A percentile compares a stretch with the other conserved stretches of the same genome.
Evolutionary conservation across 2,329 filamentous ascomycete genomes (phyloP).

Genomic region (Alternaria triticina): DNA sequence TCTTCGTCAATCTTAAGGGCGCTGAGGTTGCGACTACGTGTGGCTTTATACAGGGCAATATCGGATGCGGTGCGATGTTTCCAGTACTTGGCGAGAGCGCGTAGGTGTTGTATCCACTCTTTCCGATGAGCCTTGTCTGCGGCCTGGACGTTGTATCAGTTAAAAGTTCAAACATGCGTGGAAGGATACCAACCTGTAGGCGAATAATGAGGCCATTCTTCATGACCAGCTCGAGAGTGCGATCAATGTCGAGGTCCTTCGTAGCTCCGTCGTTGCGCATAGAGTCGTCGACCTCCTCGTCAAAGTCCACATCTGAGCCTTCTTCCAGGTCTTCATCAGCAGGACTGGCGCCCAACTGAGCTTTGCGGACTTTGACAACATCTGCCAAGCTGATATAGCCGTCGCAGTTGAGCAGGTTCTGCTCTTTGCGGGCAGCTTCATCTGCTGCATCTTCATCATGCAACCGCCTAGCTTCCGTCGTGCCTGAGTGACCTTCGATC

Average conservation of each 20-base stretch:
- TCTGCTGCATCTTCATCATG: conserved; percentile 66
- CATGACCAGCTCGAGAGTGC: conserved; percentile 67
- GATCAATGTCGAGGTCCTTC: conserved; percentile 61
- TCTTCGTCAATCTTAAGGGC: conserved; percentile 69
- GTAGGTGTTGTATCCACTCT: conserved; percentile 67
- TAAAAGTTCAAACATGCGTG: conserved; percentile 6
- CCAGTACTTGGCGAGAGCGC: conserved; percentile 67
- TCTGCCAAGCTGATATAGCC: conserved; percentile 68
- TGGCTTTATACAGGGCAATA: conserved; percentile 62
- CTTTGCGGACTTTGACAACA: conserved; percentile 63
- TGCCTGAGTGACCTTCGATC: conserved; percentile 48
- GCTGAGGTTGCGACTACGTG: conserved; percentile 64
- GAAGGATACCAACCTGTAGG: conserved; percentile 55
- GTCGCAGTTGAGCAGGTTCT: conserved; percentile 65
- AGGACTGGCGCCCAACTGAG: conserved; percentile 58
- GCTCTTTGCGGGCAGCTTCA: conserved; percentile 64
- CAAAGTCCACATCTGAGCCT: conserved; percentile 63
- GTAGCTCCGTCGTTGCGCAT: conserved; percentile 61
- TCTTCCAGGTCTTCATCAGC: conserved; percentile 59
- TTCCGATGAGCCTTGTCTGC: conserved; percentile 64
- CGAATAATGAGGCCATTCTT: conserved; percentile 67
- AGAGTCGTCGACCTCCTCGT: conserved; percentile 55
- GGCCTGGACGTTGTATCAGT: conserved; percentile 37
- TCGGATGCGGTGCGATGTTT: conserved; percentile 62
- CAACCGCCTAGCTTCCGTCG: conserved; percentile 53